Conservation (phyloP, 768 basidiomycete genomes). For the Lanmaoa rubissima region DNA sequence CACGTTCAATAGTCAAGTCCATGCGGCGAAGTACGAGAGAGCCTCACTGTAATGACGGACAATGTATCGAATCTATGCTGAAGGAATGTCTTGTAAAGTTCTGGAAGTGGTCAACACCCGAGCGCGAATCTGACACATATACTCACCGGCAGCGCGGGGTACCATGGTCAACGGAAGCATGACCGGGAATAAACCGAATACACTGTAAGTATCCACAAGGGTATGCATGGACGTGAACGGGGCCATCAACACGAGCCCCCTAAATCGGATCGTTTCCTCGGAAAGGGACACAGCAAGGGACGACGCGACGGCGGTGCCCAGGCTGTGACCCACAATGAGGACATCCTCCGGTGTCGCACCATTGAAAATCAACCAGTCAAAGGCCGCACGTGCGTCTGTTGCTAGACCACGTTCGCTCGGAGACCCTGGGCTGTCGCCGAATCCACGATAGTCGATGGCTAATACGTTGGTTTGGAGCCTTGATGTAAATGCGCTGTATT, state of each 20-base stretch:
- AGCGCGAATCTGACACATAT: not conserved
- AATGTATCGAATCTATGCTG: conserved; percentile 63
- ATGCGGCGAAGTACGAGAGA: not conserved
- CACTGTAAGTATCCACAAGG: conserved; percentile 63
- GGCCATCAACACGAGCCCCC: conserved; percentile 49
- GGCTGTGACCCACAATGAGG: conserved; percentile 79
- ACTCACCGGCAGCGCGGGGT: conserved; percentile 62
- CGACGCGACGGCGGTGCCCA: conserved; percentile 80
- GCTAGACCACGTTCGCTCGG: conserved; percentile 77
- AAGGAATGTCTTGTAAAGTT: conserved; percentile 52
- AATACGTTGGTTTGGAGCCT: conserved; percentile 74
- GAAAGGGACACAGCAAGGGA: conserved; percentile 49
- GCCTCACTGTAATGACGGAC: conserved; percentile 54
- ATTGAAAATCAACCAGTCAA: conserved; percentile 67
- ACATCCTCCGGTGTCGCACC: conserved; percentile 60
- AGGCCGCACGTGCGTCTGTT: conserved; percentile 73
- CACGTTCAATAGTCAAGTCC: not conserved
- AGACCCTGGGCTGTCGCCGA: conserved; percentile 77
- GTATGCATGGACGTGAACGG: conserved; percentile 60
- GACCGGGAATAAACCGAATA: conserved; percentile 68
- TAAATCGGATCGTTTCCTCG: conserved; percentile 39
- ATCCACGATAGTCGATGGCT: conserved; percentile 90
- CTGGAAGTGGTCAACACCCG: conserved; percentile 32
- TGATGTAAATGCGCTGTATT: conserved; percentile 64
- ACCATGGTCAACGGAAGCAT: conserved; percentile 66